Conservation (phyloP, 805 yeast genomes). For the Candida michaelii region DNA sequence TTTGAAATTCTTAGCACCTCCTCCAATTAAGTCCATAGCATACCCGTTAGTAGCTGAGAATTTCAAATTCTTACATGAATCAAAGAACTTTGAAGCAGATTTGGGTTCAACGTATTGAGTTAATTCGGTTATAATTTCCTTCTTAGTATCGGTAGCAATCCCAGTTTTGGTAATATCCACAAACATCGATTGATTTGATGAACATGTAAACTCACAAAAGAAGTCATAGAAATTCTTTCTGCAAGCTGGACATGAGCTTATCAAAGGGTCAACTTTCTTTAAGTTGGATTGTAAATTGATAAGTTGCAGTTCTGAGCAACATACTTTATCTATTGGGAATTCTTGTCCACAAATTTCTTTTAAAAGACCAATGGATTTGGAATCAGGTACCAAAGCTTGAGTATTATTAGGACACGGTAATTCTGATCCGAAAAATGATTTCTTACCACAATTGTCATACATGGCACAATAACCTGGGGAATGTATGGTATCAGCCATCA, state of each 20-base stretch:
- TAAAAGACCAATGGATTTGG: constrained; percentile 45
- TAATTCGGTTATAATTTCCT: constrained; percentile 68
- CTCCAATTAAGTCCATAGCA: constrained; percentile 96
- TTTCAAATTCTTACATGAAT: constrained; percentile 86
- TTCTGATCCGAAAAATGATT: constrained; percentile 70
- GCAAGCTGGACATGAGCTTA: constrained; percentile 81
- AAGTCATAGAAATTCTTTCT: constrained; percentile 77
- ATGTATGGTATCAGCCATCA: not conserved
- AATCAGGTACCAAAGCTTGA: constrained; percentile 47
- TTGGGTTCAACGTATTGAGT: constrained; percentile 57
- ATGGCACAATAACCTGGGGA: constrained; percentile 50
- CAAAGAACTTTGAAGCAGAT: constrained; percentile 66
- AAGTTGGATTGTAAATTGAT: constrained; percentile 51
- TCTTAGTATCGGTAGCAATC: constrained; percentile 47
- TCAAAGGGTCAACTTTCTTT: constrained; percentile 40
- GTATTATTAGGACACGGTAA: constrained; percentile 73
- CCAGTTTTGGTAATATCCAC: constrained; percentile 61
- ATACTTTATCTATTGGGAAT: constrained; percentile 55
- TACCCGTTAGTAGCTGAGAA: constrained; percentile 93
- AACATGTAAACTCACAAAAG: constrained; percentile 88
- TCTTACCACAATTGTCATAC: constrained; percentile 74
- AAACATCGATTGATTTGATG: constrained; percentile 77
- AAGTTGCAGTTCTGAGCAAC: constrained; percentile 73
- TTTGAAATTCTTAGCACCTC: constrained; percentile 80
- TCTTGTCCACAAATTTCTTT: constrained; percentile 70